Percentiles rank a stretch among this genome's conserved stretches.
phyloP scores from a whole-genome alignment of 805 yeast species.

The Candida oleophila region DNA sequence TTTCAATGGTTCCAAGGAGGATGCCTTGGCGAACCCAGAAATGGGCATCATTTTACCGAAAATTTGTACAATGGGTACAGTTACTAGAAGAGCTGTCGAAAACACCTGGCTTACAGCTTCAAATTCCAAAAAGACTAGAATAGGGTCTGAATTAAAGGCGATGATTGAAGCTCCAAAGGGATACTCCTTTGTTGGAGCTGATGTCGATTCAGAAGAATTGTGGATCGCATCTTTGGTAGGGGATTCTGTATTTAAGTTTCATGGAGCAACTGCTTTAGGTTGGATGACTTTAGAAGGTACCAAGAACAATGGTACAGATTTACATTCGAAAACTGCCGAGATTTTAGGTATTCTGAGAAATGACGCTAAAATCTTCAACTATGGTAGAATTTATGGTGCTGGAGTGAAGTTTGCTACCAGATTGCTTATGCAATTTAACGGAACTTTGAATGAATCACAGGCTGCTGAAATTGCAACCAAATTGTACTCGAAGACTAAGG shows the following conservation, averaged over 20 bases:
- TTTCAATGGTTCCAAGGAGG: slow-evolving; percentile 26
- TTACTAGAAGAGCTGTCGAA: slow-evolving; percentile 94
- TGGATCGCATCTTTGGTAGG: slow-evolving; percentile 98
- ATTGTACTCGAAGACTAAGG: slow-evolving; percentile 83
- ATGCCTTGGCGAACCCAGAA: slow-evolving; percentile 20
- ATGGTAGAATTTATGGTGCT: slow-evolving; percentile 97
- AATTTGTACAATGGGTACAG: slow-evolving; percentile 91
- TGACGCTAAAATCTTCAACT: slow-evolving; percentile 93
- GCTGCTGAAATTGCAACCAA: slow-evolving; percentile 64
- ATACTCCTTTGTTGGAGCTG: slow-evolving; percentile 94
- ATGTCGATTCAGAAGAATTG: slow-evolving; percentile 95
- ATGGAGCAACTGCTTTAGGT: slow-evolving; percentile 95
- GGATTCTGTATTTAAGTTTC: slow-evolving; percentile 82
- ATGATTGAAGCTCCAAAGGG: slow-evolving; percentile 85
- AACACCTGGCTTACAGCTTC: slow-evolving; percentile 98
- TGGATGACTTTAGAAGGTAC: slow-evolving; percentile 99
- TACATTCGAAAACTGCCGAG: slow-evolving; percentile 90
- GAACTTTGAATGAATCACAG: slow-evolving; percentile 60
- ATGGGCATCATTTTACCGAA: slow-evolving; percentile 82
- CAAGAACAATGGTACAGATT: slow-evolving; percentile 85
- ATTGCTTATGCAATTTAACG: slow-evolving; percentile 81
- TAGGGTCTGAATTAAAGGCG: slow-evolving; percentile 93
- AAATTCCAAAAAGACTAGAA: slow-evolving; percentile 78
- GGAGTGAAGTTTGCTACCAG: slow-evolving; percentile 88
- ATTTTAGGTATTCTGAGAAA: slow-evolving; percentile 86